A percentile compares a stretch with the other conserved stretches of the same genome.
Evolutionary conservation across 2,329 filamentous ascomycete species (phyloP).

Genomic region (Colletotrichum scovillei): DNA sequence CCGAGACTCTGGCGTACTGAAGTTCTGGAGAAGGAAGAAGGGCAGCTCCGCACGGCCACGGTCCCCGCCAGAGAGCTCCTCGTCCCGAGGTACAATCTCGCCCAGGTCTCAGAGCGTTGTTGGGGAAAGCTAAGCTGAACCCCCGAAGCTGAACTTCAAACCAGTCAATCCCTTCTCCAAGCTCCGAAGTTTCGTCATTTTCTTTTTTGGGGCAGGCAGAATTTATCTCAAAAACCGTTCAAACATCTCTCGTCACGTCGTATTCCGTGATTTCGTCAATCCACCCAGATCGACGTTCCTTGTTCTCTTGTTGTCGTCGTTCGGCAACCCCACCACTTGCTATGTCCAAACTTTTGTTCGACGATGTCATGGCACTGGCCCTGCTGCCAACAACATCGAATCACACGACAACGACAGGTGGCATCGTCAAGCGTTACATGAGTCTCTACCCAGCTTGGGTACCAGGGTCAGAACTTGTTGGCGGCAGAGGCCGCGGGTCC

Average conservation of each 20-base stretch:
- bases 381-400: constrained; percentile 1
- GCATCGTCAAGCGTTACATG: constrained; percentile 25
- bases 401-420: neutral
- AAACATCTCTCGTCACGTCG: neutral
- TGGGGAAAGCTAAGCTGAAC: constrained; percentile 4
- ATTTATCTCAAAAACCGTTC: constrained; percentile 10
- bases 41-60: constrained; percentile 28
- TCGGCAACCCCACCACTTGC: neutral
- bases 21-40: constrained; percentile 7
- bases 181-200: neutral
- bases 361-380: constrained; percentile 30
- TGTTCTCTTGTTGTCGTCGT: neutral
- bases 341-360: constrained; percentile 28
- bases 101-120: constrained; percentile 15
- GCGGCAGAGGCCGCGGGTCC: constrained; percentile 22
- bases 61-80: constrained; percentile 17
- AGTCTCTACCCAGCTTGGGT: constrained; percentile 35
- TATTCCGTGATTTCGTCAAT: neutral
- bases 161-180: constrained; percentile 10
- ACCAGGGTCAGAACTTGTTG: constrained; percentile 29
- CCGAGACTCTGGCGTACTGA: neutral
- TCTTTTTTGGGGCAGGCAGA: neutral
- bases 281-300: neutral
- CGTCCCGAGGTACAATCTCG: constrained; percentile 32
- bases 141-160: constrained; percentile 1